phyloP scores from a whole-genome alignment of 768 basidiomycete species.

The Lentinula edodes region DNA sequence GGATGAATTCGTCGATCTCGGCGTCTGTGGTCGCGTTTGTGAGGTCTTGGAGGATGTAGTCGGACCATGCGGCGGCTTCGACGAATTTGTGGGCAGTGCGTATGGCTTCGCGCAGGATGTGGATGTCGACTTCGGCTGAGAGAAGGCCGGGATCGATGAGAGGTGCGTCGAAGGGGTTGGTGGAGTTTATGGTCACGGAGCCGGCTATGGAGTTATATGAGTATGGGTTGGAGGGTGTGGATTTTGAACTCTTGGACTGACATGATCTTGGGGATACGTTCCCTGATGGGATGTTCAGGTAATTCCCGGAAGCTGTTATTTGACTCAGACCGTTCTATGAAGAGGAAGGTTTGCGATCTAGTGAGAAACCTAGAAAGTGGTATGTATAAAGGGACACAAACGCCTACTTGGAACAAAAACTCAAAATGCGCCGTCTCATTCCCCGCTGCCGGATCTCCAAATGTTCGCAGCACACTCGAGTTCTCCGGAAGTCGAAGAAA shows the following conservation, averaged over 20 bases:
- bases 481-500: constrained; percentile 21
- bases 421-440: constrained; percentile 29
- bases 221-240: background rate
- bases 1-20: constrained; percentile 22
- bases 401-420: constrained; percentile 22
- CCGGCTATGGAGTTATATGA: background rate
- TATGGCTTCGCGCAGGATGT: constrained; percentile 16
- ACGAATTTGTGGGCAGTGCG: constrained; percentile 13
- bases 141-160: constrained; percentile 41
- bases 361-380: background rate
- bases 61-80: constrained; percentile 12
- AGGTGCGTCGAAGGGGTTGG: constrained; percentile 34
- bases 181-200: constrained; percentile 27
- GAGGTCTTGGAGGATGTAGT: constrained; percentile 9
- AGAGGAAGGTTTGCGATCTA: background rate
- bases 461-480: constrained; percentile 14
- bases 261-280: constrained; percentile 23
- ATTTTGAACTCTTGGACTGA: constrained; percentile 15
- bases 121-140: constrained; percentile 15
- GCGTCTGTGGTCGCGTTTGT: constrained; percentile 22
- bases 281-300: background rate
- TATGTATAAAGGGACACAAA: background rate
- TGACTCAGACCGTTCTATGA: constrained; percentile 6
- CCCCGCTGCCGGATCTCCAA: constrained; percentile 26
- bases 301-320: background rate